Evolutionary conservation across 2,329 filamentous ascomycete species (phyloP).

Genomic region (Trichoderma pleuroti): DNA sequence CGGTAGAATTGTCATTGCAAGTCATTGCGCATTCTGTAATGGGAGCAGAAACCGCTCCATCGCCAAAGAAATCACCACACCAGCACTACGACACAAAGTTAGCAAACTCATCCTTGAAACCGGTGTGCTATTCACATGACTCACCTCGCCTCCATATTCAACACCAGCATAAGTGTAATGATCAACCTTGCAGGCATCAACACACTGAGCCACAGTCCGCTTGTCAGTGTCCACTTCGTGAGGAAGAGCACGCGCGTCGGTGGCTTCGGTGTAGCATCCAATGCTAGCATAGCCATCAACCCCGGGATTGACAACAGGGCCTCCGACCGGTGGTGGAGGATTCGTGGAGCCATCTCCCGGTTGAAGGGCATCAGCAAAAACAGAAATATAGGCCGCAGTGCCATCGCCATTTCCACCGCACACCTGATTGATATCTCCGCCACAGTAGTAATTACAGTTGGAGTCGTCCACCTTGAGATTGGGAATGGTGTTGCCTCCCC

Average conservation of each 20-base stretch:
- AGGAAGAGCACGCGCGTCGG: constrained; percentile 32
- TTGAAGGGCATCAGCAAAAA: constrained; percentile 41
- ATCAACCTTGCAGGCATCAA: constrained; percentile 33
- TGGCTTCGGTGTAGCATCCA: constrained; percentile 39
- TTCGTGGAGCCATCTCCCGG: constrained; percentile 27
- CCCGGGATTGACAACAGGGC: constrained; percentile 37
- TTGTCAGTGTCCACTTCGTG: constrained; percentile 25
- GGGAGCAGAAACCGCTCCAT: constrained; percentile 30
- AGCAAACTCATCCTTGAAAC: constrained; percentile 11
- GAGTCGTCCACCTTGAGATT: constrained; percentile 39
- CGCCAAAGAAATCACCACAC: constrained; percentile 32
- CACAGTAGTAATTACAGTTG: constrained; percentile 52
- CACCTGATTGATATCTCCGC: constrained; percentile 46
- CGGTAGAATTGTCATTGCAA: constrained; percentile 37
- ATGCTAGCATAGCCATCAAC: constrained; percentile 35
- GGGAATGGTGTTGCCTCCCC: constrained; percentile 50
- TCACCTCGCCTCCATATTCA: constrained; percentile 38
- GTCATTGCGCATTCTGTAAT: constrained; percentile 34
- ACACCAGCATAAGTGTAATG: constrained; percentile 35
- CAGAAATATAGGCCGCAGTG: constrained; percentile 41
- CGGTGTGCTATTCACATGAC: neutral
- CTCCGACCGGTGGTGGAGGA: constrained; percentile 21
- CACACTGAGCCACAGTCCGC: constrained; percentile 34
- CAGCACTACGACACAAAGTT: constrained; percentile 31
- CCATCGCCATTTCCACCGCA: constrained; percentile 50